Base-by-base conservation (phyloP, 495 filamentous ascomycete species). In the Xylaria scruposa region DNA sequence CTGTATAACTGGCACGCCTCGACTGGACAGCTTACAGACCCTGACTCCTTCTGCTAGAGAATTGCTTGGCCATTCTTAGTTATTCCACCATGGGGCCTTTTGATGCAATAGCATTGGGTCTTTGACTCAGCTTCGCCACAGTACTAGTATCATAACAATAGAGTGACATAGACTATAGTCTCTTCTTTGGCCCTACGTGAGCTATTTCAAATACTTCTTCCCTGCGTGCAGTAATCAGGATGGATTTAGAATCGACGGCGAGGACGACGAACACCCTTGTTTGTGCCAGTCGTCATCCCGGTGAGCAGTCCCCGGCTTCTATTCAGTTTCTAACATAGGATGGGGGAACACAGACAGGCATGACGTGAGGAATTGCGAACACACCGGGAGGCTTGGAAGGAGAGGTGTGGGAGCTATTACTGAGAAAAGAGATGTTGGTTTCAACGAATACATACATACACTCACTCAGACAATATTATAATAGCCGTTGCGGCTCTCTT, bases 381-480 rank as follows among this genome's bases (percentile, higher is more conserved):
- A 56, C 12, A 7, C 13, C 4, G 29, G 1, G 24, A 64, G 4
- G 61, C 26, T 29, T 47, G 61, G 24, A 33, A 31, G 21, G 61
- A 26, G 3, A 33, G 47, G 24, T 46, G 61, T n/a, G 40, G 61
- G n/a, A 64, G 42, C 26, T 17, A 24, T 7, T n/a, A 42, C 19
- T 0, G 15, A 31, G 4, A 31, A 5, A 17, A 24, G 9, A 10
- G 38, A 15, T 19, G 24, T 64, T 47, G 61, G 21, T 3, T 9
- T 33, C 15, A 31, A 7, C 1, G 29, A 47, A 64, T 64, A 47
- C 42, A 64, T 64, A 47, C 40, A 64, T 64, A 64, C 19, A 46
- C 15, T 64, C 38, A 33, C 26, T 19, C 26, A 47, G n/a, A 56
- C 53, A 56, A 56, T 33, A 64, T 64, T 64, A 47, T 33, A 64